Evolutionary conservation across 805 yeast species (phyloP).

Genomic region (Kluyveromyces wickerhamii): DNA sequence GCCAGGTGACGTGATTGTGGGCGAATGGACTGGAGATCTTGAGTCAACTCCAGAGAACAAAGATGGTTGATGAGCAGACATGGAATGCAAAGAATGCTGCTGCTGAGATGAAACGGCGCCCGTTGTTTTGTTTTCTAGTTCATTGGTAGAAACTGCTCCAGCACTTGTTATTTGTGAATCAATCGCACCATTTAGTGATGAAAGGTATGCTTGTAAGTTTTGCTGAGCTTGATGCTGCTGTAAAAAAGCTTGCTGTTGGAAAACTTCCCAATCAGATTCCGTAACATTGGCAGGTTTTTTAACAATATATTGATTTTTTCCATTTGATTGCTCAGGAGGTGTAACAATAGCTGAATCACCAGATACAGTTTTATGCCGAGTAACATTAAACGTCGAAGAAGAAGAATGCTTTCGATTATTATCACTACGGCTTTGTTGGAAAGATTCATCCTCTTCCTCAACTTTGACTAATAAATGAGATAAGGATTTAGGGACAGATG

Average conservation of each 20-base stretch:
- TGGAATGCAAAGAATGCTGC: neutral
- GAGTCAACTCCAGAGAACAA: neutral
- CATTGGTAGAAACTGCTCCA: neutral
- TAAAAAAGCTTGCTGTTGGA: slow-evolving; percentile 28
- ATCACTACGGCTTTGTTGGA: neutral
- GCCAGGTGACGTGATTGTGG: neutral
- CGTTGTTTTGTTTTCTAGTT: neutral
- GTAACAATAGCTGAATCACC: neutral
- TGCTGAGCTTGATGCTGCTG: slow-evolving; percentile 30
- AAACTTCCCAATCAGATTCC: slow-evolving; percentile 27
- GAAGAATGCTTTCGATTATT: neutral
- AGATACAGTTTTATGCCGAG: neutral
- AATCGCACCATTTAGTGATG: slow-evolving; percentile 15
- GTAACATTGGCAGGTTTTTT: slow-evolving; percentile 25
- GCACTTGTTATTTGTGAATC: neutral
- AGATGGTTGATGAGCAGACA: neutral
- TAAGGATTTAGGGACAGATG: slow-evolving; percentile 47
- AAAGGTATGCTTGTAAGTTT: slow-evolving; percentile 26
- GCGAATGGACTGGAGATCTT: slow-evolving; percentile 1
- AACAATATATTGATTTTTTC: slow-evolving; percentile 19
- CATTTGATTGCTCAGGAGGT: neutral
- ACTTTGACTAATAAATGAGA: slow-evolving; percentile 40
- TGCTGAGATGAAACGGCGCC: too few species aligned
- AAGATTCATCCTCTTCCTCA: slow-evolving; percentile 14
- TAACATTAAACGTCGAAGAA: neutral